phyloP scores from a whole-genome alignment of 495 filamentous ascomycete genomes.

The Staphylotrichum longicolle region DNA sequence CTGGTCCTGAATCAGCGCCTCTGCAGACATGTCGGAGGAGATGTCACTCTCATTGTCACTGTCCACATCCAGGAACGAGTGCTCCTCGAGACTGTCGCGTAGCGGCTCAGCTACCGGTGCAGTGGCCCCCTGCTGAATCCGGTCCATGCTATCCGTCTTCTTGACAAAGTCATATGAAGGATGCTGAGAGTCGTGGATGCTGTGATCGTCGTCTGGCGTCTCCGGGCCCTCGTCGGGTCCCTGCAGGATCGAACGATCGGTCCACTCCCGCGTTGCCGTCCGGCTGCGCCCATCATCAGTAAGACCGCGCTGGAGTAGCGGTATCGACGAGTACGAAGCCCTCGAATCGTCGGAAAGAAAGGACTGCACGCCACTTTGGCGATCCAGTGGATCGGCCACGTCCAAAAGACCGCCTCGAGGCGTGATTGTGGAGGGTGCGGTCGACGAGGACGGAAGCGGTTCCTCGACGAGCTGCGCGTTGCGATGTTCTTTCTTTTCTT shows the following conservation, averaged over 20 bases:
- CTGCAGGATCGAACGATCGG: slow-evolving; percentile 45
- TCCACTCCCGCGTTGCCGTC: slow-evolving; percentile 44
- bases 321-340: slow-evolving; percentile 71
- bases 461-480: slow-evolving; percentile 46
- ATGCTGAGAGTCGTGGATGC: slow-evolving; percentile 36
- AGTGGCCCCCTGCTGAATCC: slow-evolving; percentile 32
- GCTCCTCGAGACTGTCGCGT: slow-evolving; percentile 37
- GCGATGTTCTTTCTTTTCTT: slow-evolving; percentile 50
- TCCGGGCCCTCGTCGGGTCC: slow-evolving; percentile 34
- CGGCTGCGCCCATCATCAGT: slow-evolving; percentile 52
- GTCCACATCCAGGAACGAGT: slow-evolving; percentile 65
- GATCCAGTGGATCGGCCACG: slow-evolving; percentile 12
- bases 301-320: slow-evolving; percentile 70
- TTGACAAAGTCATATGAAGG: slow-evolving; percentile 50
- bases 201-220: slow-evolving; percentile 31
- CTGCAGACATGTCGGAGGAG: slow-evolving; percentile 76
- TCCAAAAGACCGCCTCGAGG: slow-evolving; percentile 29
- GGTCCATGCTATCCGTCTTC: slow-evolving; percentile 46
- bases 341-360: slow-evolving; percentile 50
- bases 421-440: slow-evolving; percentile 23
- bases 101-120: slow-evolving; percentile 10
- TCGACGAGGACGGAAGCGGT: slow-evolving; percentile 25
- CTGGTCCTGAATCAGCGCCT: slow-evolving; percentile 55
- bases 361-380: slow-evolving; percentile 36
- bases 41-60: slow-evolving; percentile 71